A percentile compares a stretch with the other conserved stretches of the same genome.
These are phyloP conservation scores for Coemansia sp. DNA, from an alignment of 192 early-diverging fungal species.

Conservation along the genomic window DNA sequence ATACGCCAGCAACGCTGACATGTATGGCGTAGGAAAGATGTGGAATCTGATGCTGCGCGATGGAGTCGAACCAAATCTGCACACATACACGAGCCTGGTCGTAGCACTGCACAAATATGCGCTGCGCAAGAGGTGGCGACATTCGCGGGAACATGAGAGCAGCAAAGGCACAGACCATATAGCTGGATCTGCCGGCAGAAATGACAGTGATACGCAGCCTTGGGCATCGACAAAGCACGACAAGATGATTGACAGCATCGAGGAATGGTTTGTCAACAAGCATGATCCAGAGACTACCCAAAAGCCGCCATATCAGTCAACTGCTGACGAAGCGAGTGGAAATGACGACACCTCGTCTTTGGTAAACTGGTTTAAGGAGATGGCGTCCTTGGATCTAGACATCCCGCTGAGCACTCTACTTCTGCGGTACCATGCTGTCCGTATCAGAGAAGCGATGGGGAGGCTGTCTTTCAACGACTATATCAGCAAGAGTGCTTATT, in stretches of 20 bases:
- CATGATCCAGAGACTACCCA: neutral
- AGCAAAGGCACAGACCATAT: neutral
- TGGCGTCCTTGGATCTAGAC: slow-evolving; percentile 16
- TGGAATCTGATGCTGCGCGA: slow-evolving; percentile 36
- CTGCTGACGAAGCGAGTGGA: neutral
- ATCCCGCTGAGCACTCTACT: slow-evolving; percentile 45
- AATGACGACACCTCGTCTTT: neutral
- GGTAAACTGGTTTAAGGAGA: neutral
- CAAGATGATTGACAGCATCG: slow-evolving; percentile 25
- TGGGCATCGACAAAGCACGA: slow-evolving; percentile 33
- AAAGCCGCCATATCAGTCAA: neutral
- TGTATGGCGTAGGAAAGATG: slow-evolving; percentile 22
- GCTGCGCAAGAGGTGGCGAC: slow-evolving; percentile 34
- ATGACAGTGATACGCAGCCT: neutral
- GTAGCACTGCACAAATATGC: slow-evolving; percentile 42
- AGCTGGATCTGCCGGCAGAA: neutral
- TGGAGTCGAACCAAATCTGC: slow-evolving; percentile 37
- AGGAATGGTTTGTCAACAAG: slow-evolving; percentile 22
- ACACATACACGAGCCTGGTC: slow-evolving; percentile 44
- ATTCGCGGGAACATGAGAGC: slow-evolving; percentile 9
- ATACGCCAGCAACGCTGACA: slow-evolving; percentile 31
- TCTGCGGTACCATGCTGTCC: slow-evolving; percentile 32
- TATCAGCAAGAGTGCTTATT: neutral
- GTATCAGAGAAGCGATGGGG: slow-evolving; percentile 26
- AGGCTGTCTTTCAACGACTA: neutral